phyloP scores from a whole-genome alignment of 352 stramenopile species.

The Phytophthora vignae region DNA sequence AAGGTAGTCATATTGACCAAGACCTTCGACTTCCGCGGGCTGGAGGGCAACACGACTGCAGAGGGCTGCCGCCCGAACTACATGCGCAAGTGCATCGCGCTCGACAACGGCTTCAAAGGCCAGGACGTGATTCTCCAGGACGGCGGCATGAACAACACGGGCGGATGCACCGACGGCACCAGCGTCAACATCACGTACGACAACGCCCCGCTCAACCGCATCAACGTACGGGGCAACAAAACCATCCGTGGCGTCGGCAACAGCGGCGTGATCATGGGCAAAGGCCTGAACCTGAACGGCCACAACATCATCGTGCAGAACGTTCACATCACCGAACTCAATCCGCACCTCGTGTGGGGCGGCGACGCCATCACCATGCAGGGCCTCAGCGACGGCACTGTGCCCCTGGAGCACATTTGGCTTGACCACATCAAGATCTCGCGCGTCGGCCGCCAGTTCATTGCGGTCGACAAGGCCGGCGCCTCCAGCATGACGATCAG shows the following conservation, averaged over 20 bases:
- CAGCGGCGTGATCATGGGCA: slow-evolving; percentile 30
- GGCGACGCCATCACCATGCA: slow-evolving; percentile 37
- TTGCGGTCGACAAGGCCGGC: slow-evolving; percentile 43
- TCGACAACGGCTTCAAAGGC: slow-evolving; percentile 45
- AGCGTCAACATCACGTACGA: slow-evolving; percentile 37
- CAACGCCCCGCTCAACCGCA: slow-evolving; percentile 23
- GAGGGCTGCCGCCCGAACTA: slow-evolving; percentile 43
- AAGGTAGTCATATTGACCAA: slow-evolving; percentile 52
- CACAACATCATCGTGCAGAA: slow-evolving; percentile 57
- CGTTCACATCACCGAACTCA: slow-evolving; percentile 51
- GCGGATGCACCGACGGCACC: slow-evolving; percentile 45
- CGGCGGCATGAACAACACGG: slow-evolving; percentile 50
- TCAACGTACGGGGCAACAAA: slow-evolving; percentile 40
- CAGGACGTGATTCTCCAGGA: slow-evolving; percentile 50
- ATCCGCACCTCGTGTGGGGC: slow-evolving; percentile 47
- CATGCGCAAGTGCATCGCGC: slow-evolving; percentile 40
- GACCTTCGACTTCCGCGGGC: slow-evolving; percentile 44
- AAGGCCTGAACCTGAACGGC: slow-evolving; percentile 31
- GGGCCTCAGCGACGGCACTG: slow-evolving; percentile 13
- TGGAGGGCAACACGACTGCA: slow-evolving; percentile 43
- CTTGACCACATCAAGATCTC: slow-evolving; percentile 62
- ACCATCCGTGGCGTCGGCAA: slow-evolving; percentile 35
- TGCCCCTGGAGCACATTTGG: slow-evolving; percentile 39
- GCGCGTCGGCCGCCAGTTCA: slow-evolving; percentile 54
- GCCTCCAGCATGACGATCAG: slow-evolving; percentile 55